phyloP scores from a whole-genome alignment of 176 grass and related monocot genomes.

The Carex scoparia region DNA sequence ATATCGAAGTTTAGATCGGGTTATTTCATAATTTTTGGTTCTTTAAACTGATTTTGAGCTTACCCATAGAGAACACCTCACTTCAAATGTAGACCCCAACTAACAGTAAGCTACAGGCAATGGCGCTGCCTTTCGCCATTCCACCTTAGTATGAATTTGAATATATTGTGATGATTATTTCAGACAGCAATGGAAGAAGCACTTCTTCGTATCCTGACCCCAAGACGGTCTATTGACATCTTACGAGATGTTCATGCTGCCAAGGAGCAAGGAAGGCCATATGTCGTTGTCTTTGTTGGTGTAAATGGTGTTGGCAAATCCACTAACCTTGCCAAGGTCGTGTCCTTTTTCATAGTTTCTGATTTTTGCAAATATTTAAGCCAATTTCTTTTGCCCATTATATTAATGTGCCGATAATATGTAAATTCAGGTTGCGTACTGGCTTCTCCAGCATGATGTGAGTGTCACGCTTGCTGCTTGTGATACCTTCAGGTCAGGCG shows the following conservation, averaged over 20 bases:
- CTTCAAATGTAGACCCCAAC: background rate
- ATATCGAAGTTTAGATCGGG: background rate
- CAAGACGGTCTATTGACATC: constrained; percentile 86
- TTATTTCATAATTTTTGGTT: background rate
- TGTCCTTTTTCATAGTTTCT: constrained; percentile 19
- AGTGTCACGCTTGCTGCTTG: constrained; percentile 88
- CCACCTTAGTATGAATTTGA: constrained; percentile 2
- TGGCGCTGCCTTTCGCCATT: no score
- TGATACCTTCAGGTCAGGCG: constrained; percentile 89
- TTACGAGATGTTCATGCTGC: constrained; percentile 87
- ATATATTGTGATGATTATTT: background rate
- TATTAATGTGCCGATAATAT: background rate
- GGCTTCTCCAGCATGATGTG: constrained; percentile 88
- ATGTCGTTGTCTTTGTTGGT: constrained; percentile 91
- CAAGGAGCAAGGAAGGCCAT: constrained; percentile 88
- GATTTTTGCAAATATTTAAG: constrained; percentile 19
- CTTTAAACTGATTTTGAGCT: background rate
- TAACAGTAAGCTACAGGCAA: background rate
- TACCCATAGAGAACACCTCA: background rate
- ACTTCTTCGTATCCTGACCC: constrained; percentile 82
- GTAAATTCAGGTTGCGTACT: constrained; percentile 71
- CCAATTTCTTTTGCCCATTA: background rate
- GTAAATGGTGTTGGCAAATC: constrained; percentile 99
- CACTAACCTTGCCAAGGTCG: constrained; percentile 90
- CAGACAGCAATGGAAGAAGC: constrained; percentile 96